Evolutionary conservation across 1,139 yeast genomes (phyloP), one percentile per base, ranked within the genome.

Genomic region (Kurtzmaniella quercitrusa): DNA sequence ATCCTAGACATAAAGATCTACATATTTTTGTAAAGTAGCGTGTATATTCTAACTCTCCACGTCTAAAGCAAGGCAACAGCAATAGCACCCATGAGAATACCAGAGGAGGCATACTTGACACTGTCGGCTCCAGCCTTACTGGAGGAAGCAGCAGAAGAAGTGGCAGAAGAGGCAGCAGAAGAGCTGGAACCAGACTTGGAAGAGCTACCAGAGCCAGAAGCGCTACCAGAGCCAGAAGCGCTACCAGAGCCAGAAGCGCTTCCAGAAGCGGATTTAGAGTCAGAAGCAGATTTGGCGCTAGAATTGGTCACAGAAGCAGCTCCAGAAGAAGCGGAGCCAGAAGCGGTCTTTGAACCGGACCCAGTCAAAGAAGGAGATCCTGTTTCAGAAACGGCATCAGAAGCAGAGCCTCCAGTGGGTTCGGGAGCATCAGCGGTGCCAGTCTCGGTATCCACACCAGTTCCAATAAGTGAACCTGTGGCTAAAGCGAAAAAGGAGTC

Each of bases 1-100:
- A n/a, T n/a, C n/a, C n/a, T n/a, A n/a, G n/a, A n/a, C n/a, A n/a
- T n/a, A n/a, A n/a, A n/a, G n/a, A n/a, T n/a, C n/a, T n/a, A n/a
- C n/a, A n/a, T n/a, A n/a, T n/a, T n/a, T n/a, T n/a, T n/a, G n/a
- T n/a, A n/a, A n/a, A n/a, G 27, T 23, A 8, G 27, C 7, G 27
- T 23, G 7, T 8, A 23, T 8, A 7, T 8, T 23, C 11, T 8
- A 8, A 23, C 11, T 23, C 10, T 23, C 11, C 27, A 11, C 27
- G 10, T 31, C 42, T 46, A 54, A 43, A 54, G 44, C 31, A 54
- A 47, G 11, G 54, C 57, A 29, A 51, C 46, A 11, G 51, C 56
- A 15, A 48, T 31, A 25, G 49, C 52, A 40, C 56, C 56, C 25
- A 53, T 19, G 37, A 55, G 37, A 12, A 56, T 56, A 43, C 55